Evolutionary conservation across 257 asterid species (phyloP).

Genomic region (Solanum bulbocastanum): DNA sequence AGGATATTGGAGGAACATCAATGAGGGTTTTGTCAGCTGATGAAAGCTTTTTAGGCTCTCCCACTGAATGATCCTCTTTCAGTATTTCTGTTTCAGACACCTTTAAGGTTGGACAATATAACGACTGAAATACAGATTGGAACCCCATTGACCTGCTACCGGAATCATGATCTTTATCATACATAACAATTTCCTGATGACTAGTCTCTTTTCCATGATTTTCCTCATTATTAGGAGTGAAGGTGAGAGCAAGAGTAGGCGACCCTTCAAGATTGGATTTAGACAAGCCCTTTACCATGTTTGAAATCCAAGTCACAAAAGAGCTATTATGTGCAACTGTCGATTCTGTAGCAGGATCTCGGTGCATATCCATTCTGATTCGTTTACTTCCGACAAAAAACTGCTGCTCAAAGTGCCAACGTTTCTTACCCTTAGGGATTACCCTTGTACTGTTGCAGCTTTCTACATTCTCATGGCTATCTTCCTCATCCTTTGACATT

Average conservation of each 20-base stretch:
- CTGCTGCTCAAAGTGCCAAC: slow-evolving; percentile 9
- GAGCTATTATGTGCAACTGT: slow-evolving; percentile 29
- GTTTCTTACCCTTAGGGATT: slow-evolving; percentile 27
- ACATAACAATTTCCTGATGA: slow-evolving; percentile 8
- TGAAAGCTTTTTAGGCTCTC: slow-evolving; percentile 10
- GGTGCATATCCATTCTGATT: slow-evolving; percentile 22
- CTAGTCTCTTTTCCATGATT: slow-evolving; percentile 1
- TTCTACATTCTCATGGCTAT: slow-evolving; percentile 43
- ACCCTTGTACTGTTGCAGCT: slow-evolving; percentile 57
- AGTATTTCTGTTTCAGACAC: background rate
- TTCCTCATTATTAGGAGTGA: slow-evolving; percentile 13
- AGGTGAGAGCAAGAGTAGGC: slow-evolving; percentile 16
- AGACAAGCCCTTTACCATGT: slow-evolving; percentile 54
- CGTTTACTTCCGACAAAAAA: slow-evolving; percentile 33
- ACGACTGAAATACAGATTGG: slow-evolving; percentile 41
- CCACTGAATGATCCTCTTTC: slow-evolving; percentile 10
- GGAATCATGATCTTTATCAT: slow-evolving; percentile 16
- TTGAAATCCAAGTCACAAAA: slow-evolving; percentile 69
- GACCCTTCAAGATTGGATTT: slow-evolving; percentile 17
- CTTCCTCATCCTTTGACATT: slow-evolving; percentile 10
- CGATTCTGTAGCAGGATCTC: slow-evolving; percentile 18
- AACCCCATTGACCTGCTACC: slow-evolving; percentile 25
- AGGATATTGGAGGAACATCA: slow-evolving; percentile 3
- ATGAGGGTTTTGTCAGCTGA: slow-evolving; percentile 7
- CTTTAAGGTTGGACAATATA: slow-evolving; percentile 21